Evolutionary conservation across 257 asterid species (phyloP), one percentile per base, ranked within the genome.

Genomic region (Forsythia viridissima): DNA sequence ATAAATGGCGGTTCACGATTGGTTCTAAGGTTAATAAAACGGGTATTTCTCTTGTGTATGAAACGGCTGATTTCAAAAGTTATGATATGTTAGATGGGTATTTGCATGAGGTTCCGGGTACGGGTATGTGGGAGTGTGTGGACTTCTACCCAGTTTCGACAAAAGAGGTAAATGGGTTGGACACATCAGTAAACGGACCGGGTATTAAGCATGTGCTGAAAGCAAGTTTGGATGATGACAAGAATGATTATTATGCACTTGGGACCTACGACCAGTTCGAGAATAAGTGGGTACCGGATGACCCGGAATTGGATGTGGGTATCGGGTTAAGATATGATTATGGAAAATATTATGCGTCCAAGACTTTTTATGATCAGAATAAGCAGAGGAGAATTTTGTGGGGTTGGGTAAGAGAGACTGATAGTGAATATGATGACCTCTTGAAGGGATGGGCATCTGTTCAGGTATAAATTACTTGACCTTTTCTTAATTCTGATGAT

Each of bases 51-150:
- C 70, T 63, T 16, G 92, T 93, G 7, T 93, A 93, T 18, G 94
- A 89, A 81, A 93, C 97, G 21, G 16, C 21, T 1, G 89, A 93
- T 66, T 93, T 93, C 41, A 73, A 81, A 2, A 82, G 80, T 3
- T 92, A 83, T 36, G 66, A 86, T 6, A 18, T 89, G 43, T 41
- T 87, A 83, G 87, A 90, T 12, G 93, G 88, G 4, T 52, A 39
- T 76, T 38, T 93, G 80, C 93, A 93, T 57, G 74, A 74, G 3
- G 97, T 93, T 6, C 88, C 91, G 42, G 86, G 87, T 41, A 91
- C 98, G 86, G 97, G 96, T 44, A 93, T 93, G 97, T 2, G 97
- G 98, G 98, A 93, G 83, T 91, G 97, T 72, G 89, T 92, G 73
- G 98, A 93, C 80, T 90, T 70, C 92, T n/a, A 82, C 85, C 98